Base-by-base conservation (phyloP, 805 yeast species). In the Torulaspora microellipsoides region DNA sequence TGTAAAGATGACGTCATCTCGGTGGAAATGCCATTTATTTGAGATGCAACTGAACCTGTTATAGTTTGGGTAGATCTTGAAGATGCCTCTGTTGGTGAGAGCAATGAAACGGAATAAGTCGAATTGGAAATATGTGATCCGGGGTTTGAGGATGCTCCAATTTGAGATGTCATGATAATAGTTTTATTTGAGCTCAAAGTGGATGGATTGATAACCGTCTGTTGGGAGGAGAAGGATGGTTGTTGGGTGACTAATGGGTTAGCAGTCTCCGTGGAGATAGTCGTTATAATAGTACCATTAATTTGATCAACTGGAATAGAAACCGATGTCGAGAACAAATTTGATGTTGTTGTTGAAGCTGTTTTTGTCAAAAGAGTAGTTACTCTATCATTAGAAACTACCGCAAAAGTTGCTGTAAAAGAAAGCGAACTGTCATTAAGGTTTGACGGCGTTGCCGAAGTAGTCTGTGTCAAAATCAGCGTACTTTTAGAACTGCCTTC, bases 221-320 rank as follows among this genome's bases (percentile, higher is more conserved):
- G 45, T 27, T 56, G 50, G 3, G 55, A 51, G 3, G 70, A 62
- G 8, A 62, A 51, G 45, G 62, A 58, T 7, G 58, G 45, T 25
- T 56, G 32, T 10, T 47, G 52, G 32, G 65, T 65, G 3, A 64
- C 55, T 12, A 65, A 62, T 14, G 71, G 71, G 27, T 61, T 51
- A 6, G 48, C 47, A 17, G 60, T 47, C 12, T 56, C 49, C 20
- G 62, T 51, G 6, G 65, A 46, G 20, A 69, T 51, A 17, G 59
- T 49, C 3, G 70, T 62, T 31, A 60, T 61, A 12, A 59, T 51
- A 6, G 67, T 57, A 14, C 63, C 62, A 9, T 67, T 59, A 8
- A 46, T 36, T 5, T 51, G 36, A 4, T 52, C 28, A 8, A 50
- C 38, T 27, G 52, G 35, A n/a, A 48, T 39, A 8, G 54, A 39